A percentile compares a stretch with the other conserved stretches of the same genome.
Evolutionary conservation across 2,329 filamentous ascomycete genomes (phyloP).

Genomic region (Aspergillus nomiae): DNA sequence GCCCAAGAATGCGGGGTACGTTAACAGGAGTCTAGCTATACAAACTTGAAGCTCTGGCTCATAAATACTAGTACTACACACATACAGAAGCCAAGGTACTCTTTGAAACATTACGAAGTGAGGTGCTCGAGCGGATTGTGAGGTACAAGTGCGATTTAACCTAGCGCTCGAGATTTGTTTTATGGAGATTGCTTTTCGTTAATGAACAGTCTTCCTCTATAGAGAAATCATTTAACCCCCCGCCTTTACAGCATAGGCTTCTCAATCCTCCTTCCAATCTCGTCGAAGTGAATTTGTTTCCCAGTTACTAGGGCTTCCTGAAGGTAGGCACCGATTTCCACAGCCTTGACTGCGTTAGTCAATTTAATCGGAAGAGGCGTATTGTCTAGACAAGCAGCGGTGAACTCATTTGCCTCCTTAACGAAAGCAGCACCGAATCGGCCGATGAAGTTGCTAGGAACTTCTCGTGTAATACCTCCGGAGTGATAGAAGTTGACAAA

Average conservation of each 20-base stretch:
- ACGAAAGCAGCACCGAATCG: conserved; percentile 65
- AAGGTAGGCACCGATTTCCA: conserved; percentile 61
- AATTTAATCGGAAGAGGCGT: conserved; percentile 59
- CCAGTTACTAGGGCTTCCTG: conserved; percentile 58
- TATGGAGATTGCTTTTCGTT: not conserved
- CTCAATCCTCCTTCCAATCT: conserved; percentile 53
- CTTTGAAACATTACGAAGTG: not conserved
- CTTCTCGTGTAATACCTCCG: conserved; percentile 58
- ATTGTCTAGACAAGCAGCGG: conserved; percentile 59
- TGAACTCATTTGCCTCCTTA: conserved; percentile 66
- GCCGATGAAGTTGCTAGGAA: conserved; percentile 64
- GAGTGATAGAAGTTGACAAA: conserved; percentile 59
- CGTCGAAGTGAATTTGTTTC: conserved; percentile 60
- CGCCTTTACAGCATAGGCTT: conserved; percentile 25
- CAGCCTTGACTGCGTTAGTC: conserved; percentile 57
- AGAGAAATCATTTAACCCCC: not conserved
- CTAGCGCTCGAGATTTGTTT: not conserved
- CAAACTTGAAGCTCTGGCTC: not conserved
- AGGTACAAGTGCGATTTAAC: not conserved
- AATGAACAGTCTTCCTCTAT: not conserved
- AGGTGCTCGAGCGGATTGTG: not conserved
- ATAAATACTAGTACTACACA: not conserved
- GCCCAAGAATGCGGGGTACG: not conserved
- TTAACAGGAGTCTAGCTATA: not conserved
- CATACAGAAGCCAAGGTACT: not conserved